Evolutionary conservation across 139 green algal genomes (phyloP).

Genomic region (Chlorella sp.): DNA sequence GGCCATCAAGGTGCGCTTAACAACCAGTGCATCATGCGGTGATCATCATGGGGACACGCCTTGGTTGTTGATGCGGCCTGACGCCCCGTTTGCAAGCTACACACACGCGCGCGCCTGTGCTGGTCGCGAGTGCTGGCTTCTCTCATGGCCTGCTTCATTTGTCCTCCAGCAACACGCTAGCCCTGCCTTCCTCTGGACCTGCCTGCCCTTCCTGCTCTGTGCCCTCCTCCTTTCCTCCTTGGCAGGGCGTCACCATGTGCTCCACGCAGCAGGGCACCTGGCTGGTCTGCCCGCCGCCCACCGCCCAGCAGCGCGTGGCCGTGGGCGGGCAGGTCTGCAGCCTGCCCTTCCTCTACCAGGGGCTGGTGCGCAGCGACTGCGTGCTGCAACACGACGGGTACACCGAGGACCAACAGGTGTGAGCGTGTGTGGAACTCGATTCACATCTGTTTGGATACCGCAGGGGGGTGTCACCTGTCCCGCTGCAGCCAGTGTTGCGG

Average conservation of each 20-base stretch:
- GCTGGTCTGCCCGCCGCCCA: background rate
- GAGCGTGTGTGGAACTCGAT: no score
- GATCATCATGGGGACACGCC: no score
- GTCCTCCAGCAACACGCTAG: background rate
- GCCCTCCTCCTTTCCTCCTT: background rate
- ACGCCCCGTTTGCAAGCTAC: background rate
- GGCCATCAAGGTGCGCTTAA: no score
- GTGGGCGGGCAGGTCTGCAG: background rate
- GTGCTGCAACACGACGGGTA: background rate
- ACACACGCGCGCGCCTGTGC: background rate
- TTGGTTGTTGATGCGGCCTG: background rate
- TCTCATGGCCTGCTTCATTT: background rate
- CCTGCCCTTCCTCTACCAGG: background rate
- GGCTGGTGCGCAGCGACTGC: background rate
- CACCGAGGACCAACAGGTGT: no score
- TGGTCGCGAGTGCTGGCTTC: background rate
- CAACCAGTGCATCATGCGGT: no score
- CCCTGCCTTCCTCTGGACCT: background rate
- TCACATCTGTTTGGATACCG: no score
- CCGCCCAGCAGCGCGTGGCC: background rate
- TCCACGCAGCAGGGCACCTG: background rate
- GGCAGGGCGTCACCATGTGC: background rate
- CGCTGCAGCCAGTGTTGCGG: no score
- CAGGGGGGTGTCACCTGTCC: no score
- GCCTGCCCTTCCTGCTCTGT: background rate